phyloP scores from a whole-genome alignment of 345 rosid species.

The Eucalyptus curtisii region DNA sequence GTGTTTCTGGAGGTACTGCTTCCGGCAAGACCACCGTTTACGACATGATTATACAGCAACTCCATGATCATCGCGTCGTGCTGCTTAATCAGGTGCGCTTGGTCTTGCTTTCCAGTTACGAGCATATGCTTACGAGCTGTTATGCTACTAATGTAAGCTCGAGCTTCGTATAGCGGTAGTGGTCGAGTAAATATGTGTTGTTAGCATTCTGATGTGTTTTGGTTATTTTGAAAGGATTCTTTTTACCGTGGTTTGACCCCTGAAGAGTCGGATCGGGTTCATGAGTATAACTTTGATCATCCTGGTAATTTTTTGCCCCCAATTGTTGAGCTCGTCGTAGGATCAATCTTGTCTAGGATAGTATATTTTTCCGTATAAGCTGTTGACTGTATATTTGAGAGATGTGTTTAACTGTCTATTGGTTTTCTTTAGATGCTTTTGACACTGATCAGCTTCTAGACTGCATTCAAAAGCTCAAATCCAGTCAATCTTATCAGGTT shows the following conservation, averaged over 20 bases:
- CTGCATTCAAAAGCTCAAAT: slow-evolving; percentile 57
- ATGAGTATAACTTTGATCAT: slow-evolving; percentile 98
- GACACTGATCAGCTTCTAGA: slow-evolving; percentile 97
- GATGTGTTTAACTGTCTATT: not conserved
- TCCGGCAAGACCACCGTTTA: slow-evolving; percentile 98
- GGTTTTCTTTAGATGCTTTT: slow-evolving; percentile 61
- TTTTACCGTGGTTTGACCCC: slow-evolving; percentile 90
- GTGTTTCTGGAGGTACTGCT: slow-evolving; percentile 99
- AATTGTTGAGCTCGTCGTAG: not conserved
- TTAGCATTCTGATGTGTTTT: not conserved
- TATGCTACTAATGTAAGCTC: not conserved
- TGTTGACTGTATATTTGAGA: no score
- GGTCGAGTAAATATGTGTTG: not conserved
- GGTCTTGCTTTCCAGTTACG: no score
- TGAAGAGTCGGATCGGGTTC: slow-evolving; percentile 65
- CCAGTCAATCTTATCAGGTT: slow-evolving; percentile 74
- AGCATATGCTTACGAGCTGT: not conserved
- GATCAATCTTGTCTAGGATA: not conserved
- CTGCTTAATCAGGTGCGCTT: slow-evolving; percentile 74
- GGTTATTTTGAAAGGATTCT: slow-evolving; percentile 49
- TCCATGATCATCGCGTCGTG: slow-evolving; percentile 97
- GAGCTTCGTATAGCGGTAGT: not conserved
- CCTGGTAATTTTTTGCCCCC: slow-evolving; percentile 44
- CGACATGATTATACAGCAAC: slow-evolving; percentile 98
- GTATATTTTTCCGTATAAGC: not conserved